Base-by-base conservation (phyloP, 129 eudicot genomes). In the Centaurea solstitialis region DNA sequence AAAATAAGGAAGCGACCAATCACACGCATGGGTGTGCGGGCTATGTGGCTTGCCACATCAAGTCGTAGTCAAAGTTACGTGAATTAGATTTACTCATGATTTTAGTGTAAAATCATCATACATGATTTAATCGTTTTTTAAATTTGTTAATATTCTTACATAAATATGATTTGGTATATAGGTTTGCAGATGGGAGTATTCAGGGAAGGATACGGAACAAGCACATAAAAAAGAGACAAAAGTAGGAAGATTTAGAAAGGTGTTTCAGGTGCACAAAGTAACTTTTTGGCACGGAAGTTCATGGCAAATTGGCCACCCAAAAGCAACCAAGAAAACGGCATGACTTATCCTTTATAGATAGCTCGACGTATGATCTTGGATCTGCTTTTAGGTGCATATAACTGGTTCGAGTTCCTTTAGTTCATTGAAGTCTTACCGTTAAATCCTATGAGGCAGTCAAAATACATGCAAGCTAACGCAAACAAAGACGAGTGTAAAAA, bases 161-260 rank as follows among this genome's bases (percentile, higher is more conserved):
- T 8, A 26, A 26, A 26, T 26, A 13, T 39, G 30, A 10, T 10
- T 38, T 45, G 65, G 43, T 47, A 38, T 26, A 37, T 67, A 85
- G 87, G 82, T 30, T 39, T 70, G 85, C 43, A 65, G 70, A 71
- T n/a, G 61, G 77, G 24, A 17, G 18, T 53, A 39, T 53, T 50
- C 67, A 18, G 35, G 15, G 8, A 78, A 20, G 59, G 9, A 57
- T 57, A 62, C 5, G 6, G 61, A 41, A 17, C 35, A 40, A 11
- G 50, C 20, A 61, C 81, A 79, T 57, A 84, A 17, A 26, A 75
- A 70, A 22, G 81, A 76, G 73, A 40, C 45, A 17, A 45, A 70
- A 75, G 79, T 78, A 70, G 84, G 72, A 53, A 80, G 77, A 80
- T 80, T 80, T 38, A 70, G 74, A 62, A 85, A 75, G 84, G 87